A percentile compares a stretch with the other conserved stretches of the same genome.
Conservation (phyloP, 352 stramenopile genomes). For the Globisporangium spinosum region DNA sequence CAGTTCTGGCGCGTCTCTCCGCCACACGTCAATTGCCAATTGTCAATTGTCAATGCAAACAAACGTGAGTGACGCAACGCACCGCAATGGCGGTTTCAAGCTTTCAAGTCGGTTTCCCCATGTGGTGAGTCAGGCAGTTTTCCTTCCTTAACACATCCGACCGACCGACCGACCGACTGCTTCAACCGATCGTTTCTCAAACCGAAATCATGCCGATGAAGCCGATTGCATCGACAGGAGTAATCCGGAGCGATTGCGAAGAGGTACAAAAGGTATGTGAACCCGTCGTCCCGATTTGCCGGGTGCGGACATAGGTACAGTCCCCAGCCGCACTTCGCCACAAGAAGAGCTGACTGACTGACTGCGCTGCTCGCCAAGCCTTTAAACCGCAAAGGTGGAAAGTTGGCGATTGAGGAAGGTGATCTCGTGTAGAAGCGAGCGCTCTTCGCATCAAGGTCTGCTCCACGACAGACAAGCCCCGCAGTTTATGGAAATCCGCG, state of each 20-base stretch:
- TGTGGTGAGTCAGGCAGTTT: slow-evolving; percentile 1
- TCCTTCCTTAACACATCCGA: neutral
- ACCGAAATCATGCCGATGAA: neutral
- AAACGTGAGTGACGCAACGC: neutral
- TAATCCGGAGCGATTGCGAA: neutral
- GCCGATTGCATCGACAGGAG: neutral
- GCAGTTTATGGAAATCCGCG: neutral
- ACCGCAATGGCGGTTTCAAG: neutral
- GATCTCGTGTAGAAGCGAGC: neutral
- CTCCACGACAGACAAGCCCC: neutral
- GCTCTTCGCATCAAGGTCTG: neutral
- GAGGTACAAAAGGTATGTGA: neutral
- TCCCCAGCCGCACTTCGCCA: neutral
- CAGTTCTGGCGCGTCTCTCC: neutral
- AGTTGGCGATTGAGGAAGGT: neutral
- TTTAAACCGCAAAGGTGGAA: neutral
- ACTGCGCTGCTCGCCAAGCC: too few species aligned
- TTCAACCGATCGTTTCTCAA: neutral
- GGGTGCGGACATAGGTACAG: neutral
- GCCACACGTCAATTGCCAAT: neutral
- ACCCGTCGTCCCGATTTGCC: neutral
- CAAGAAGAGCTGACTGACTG: neutral
- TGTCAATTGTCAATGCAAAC: neutral
- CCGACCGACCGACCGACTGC: neutral
- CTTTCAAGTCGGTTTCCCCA: slow-evolving; percentile 5